Evolutionary conservation across 2,329 filamentous ascomycete species (phyloP).

Genomic region (Trichoderma lentiforme): DNA sequence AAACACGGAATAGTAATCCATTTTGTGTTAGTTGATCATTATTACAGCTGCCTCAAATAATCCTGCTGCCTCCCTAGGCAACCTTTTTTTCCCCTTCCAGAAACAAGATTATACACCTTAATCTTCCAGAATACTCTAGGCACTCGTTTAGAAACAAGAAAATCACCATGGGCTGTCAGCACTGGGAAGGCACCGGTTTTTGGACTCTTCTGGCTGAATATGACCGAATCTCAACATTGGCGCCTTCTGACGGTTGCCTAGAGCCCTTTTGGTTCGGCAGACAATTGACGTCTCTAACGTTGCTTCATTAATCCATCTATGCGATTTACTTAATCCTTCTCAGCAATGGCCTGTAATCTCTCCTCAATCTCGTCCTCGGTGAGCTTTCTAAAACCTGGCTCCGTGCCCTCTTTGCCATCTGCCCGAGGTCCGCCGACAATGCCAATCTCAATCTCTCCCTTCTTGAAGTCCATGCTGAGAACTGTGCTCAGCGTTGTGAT

Average conservation of each 20-base stretch:
- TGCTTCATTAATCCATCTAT: constrained; percentile 23
- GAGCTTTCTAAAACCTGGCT: constrained; percentile 77
- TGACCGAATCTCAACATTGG: background rate
- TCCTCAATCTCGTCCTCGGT: constrained; percentile 99
- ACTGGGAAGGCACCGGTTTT: background rate
- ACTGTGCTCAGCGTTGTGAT: constrained; percentile 95
- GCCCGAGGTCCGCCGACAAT: constrained; percentile 84
- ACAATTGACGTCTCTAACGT: background rate
- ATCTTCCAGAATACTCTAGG: background rate
- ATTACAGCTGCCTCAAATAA: background rate
- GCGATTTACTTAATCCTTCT: constrained; percentile 77
- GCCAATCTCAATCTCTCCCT: constrained; percentile 96
- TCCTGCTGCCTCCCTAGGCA: background rate
- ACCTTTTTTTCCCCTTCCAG: background rate
- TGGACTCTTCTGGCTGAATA: background rate
- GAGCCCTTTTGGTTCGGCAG: background rate
- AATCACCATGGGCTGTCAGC: background rate
- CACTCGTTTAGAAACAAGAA: background rate
- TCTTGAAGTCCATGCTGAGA: constrained; percentile 99
- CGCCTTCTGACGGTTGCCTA: background rate
- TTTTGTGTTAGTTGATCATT: background rate
- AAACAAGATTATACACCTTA: background rate
- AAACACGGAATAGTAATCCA: background rate
- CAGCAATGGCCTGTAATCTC: constrained; percentile 92
- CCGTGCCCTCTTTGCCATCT: constrained; percentile 79